Conservation (phyloP, 257 asterid species). For the Solanum etuberosum region DNA sequence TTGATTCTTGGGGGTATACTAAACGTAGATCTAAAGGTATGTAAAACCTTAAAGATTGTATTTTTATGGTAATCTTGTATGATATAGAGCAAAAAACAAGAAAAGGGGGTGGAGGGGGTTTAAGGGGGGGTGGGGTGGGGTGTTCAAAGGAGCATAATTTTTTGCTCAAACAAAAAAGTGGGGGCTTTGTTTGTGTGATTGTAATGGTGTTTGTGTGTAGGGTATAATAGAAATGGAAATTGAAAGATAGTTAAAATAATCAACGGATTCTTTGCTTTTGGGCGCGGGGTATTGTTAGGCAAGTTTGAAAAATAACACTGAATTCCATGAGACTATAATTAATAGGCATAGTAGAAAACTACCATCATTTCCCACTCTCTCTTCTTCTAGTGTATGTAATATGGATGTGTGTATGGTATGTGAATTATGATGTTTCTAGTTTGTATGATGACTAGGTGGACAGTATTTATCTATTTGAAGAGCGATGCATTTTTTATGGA, state of each 20-base stretch:
- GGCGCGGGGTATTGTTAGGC: constrained; percentile 66
- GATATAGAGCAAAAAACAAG: not conserved
- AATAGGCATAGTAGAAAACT: not conserved
- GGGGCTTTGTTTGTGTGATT: not conserved
- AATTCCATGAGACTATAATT: constrained; percentile 54
- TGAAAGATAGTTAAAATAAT: constrained; percentile 15
- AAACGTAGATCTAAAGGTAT: constrained; percentile 1
- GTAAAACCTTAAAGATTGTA: not conserved
- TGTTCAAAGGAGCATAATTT: not conserved
- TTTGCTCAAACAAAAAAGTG: not conserved
- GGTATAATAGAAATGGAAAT: not conserved
- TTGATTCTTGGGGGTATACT: not conserved
- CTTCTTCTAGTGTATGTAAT: not conserved
- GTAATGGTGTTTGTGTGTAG: not conserved
- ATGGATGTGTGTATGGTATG: not conserved
- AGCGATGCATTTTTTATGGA: not conserved
- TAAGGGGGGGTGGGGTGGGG: not conserved
- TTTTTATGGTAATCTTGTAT: not conserved
- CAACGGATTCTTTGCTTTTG: constrained; percentile 68
- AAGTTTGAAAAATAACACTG: constrained; percentile 59
- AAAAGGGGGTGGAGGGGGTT: not conserved
- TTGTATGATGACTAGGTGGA: not conserved
- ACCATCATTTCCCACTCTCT: not conserved
- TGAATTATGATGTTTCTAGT: not conserved
- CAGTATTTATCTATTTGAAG: not conserved